These are phyloP conservation scores for Clitopilus passeckerianus DNA, from an alignment of 768 basidiomycete genomes.

Conservation along the genomic window DNA sequence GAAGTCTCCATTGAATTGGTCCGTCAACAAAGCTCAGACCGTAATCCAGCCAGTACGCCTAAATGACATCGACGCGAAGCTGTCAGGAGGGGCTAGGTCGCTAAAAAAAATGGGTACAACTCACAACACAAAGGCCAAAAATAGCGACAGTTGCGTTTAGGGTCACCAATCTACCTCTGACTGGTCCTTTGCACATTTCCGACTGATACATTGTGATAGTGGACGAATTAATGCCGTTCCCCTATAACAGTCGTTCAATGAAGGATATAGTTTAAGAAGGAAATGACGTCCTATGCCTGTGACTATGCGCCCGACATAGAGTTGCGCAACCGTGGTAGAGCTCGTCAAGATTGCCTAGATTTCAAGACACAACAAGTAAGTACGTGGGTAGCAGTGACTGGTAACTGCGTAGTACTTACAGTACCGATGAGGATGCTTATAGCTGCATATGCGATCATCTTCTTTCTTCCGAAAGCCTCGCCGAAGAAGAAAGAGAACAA, in stretches of 20 bases:
- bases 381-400: not conserved
- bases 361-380: not conserved
- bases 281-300: conserved; percentile 26
- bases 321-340: conserved; percentile 31
- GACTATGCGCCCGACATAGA: conserved; percentile 31
- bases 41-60: conserved; percentile 38
- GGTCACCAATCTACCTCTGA: conserved; percentile 29
- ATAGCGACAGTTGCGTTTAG: conserved; percentile 33
- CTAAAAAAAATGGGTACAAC: not conserved
- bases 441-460: conserved; percentile 33
- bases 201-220: conserved; percentile 36
- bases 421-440: conserved; percentile 32
- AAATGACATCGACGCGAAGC: not conserved
- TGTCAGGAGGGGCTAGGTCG: not conserved
- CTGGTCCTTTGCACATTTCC: conserved; percentile 29
- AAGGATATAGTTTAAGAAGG: not conserved
- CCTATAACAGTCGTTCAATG: conserved; percentile 13
- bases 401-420: conserved; percentile 11
- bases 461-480: conserved; percentile 30
- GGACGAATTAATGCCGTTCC: conserved; percentile 36
- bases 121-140: conserved; percentile 31
- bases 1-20: conserved; percentile 21
- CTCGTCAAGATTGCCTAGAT: conserved; percentile 30
- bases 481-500: conserved; percentile 32
- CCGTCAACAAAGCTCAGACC: conserved; percentile 30